These are phyloP conservation scores for Plasmodium coatneyi DNA, from an alignment of 169 alveolate genomes.

Conservation along the genomic window DNA sequence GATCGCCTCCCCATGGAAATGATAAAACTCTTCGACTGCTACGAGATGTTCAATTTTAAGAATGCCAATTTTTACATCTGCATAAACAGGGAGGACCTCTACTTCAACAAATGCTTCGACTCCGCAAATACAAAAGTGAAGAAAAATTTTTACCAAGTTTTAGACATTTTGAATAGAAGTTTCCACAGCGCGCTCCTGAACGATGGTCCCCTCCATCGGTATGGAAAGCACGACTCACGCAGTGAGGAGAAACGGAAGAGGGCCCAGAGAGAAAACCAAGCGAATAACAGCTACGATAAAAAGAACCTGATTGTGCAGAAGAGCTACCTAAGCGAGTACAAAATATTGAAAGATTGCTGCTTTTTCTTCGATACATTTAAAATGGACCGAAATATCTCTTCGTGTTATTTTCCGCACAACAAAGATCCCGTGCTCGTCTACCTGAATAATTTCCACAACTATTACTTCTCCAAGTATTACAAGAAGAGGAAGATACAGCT, in stretches of 20 bases:
- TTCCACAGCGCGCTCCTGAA: not conserved
- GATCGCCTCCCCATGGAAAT: not conserved
- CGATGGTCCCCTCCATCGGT: not conserved
- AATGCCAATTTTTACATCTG: constrained; percentile 15
- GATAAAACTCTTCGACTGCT: constrained; percentile 25
- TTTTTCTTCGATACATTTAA: constrained; percentile 69
- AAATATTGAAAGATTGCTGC: constrained; percentile 64
- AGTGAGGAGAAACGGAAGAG: not conserved
- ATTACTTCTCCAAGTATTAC: constrained; percentile 70
- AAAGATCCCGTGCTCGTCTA: constrained; percentile 67
- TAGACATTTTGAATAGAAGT: constrained; percentile 25
- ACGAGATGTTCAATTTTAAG: constrained; percentile 27
- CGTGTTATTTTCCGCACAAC: constrained; percentile 68
- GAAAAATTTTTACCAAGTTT: constrained; percentile 27
- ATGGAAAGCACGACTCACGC: not conserved
- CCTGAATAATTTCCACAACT: constrained; percentile 63
- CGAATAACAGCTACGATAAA: not conserved
- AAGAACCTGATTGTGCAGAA: constrained; percentile 21
- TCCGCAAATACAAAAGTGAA: not conserved
- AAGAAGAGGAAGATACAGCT: constrained; percentile 49
- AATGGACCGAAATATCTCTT: constrained; percentile 54
- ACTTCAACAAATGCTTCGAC: constrained; percentile 43
- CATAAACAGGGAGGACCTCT: constrained; percentile 72
- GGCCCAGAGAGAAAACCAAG: not conserved
- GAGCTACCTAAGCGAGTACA: constrained; percentile 67